Conservation (phyloP, 257 asterid species). For the Nicotiana knightiana region DNA sequence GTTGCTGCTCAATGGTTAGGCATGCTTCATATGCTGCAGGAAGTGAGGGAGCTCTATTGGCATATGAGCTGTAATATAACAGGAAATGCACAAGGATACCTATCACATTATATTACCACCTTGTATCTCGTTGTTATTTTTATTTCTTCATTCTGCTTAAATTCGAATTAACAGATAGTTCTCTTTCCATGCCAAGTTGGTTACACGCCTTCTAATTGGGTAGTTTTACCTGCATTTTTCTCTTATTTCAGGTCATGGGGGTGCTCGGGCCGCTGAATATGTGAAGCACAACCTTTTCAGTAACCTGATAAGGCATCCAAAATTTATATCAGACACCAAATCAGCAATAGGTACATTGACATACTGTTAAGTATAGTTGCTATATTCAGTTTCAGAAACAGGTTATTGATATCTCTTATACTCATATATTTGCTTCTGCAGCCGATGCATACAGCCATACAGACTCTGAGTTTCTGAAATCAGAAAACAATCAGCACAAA, state of each 20-base stretch:
- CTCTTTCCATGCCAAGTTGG: not conserved
- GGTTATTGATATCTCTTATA: not conserved
- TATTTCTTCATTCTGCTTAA: not conserved
- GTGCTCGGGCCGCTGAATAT: conserved; percentile 98
- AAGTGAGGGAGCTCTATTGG: not conserved
- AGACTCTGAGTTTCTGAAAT: conserved; percentile 90
- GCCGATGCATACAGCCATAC: conserved; percentile 91
- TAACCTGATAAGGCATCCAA: conserved; percentile 87
- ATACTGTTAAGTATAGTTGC: not conserved
- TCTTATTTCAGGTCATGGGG: conserved; percentile 77
- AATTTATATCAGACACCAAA: conserved; percentile 87
- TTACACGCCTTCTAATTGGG: not conserved
- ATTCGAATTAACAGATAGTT: not conserved
- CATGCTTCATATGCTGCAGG: not conserved
- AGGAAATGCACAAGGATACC: not conserved
- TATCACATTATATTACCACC: not conserved
- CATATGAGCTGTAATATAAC: not conserved
- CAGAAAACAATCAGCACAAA: conserved; percentile 72
- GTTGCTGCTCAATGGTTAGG: not conserved
- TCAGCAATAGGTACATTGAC: conserved; percentile 69
- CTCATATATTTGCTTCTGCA: conserved; percentile 27
- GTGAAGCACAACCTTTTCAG: conserved; percentile 91
- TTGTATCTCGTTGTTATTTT: not conserved
- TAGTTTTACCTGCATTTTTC: conserved; percentile 7
- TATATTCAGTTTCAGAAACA: not conserved